Percentiles rank a stretch among this genome's conserved stretches.
These are phyloP conservation scores for Spencermartinsiella ligniputridi DNA, from an alignment of 1,139 yeast genomes.

Conservation along the genomic window DNA sequence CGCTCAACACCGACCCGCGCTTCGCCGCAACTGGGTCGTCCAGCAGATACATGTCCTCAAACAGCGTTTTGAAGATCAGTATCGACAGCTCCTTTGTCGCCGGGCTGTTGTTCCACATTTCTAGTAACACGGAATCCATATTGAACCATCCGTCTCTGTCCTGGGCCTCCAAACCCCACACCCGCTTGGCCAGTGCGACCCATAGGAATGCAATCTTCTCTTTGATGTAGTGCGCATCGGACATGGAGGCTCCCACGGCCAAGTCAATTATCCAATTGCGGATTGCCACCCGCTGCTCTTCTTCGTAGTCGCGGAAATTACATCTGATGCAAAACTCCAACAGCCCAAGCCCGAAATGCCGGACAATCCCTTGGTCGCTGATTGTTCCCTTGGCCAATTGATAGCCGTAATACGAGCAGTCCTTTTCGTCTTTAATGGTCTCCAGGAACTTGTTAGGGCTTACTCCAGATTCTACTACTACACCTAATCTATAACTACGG, in stretches of 20 bases:
- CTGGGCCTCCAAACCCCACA: conserved; percentile 64
- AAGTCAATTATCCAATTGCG: conserved; percentile 83
- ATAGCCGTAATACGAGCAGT: conserved; percentile 91
- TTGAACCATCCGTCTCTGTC: conserved; percentile 72
- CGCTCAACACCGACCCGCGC: conserved; percentile 71
- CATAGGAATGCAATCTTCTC: conserved; percentile 87
- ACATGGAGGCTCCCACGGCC: conserved; percentile 51
- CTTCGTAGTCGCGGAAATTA: conserved; percentile 53
- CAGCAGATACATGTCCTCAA: conserved; percentile 88
- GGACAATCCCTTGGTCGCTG: conserved; percentile 61
- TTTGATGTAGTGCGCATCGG: conserved; percentile 83
- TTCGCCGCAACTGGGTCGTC: conserved; percentile 89
- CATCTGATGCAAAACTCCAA: conserved; percentile 65
- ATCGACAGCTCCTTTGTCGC: conserved; percentile 69
- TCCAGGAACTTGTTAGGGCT: conserved; percentile 50
- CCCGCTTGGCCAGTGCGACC: conserved; percentile 89
- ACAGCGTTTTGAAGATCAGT: conserved; percentile 74
- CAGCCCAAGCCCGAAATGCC: conserved; percentile 86
- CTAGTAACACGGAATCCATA: conserved; percentile 75
- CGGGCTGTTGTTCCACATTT: conserved; percentile 64
- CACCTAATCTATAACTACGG: neutral
- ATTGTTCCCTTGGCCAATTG: conserved; percentile 51
- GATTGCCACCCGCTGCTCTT: conserved; percentile 63
- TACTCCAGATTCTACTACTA: neutral
- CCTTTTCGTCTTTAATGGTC: conserved; percentile 66